Conservation (phyloP, 2,329 filamentous ascomycete species). For the Colletotrichum lini region DNA sequence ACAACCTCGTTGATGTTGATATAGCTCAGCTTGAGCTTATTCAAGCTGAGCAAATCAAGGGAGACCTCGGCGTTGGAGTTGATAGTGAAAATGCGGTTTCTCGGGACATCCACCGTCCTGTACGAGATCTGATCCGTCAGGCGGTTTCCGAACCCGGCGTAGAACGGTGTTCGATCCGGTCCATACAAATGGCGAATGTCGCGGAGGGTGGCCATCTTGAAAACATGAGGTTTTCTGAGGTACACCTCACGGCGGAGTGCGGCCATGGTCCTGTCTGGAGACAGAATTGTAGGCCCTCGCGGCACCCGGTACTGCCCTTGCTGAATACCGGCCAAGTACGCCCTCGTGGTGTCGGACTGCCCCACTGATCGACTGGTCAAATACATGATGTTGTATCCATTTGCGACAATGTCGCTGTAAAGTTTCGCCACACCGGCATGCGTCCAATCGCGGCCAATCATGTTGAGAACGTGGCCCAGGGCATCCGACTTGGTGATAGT, state of each 20-base stretch:
- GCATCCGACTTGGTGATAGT: constrained; percentile 99
- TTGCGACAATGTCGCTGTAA: constrained; percentile 94
- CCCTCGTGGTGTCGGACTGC: constrained; percentile 89
- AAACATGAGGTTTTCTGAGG: constrained; percentile 95
- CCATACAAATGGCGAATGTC: constrained; percentile 94
- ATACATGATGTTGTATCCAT: constrained; percentile 99
- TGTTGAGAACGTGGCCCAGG: constrained; percentile 92
- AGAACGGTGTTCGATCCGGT: constrained; percentile 85
- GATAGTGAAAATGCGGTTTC: constrained; percentile 96
- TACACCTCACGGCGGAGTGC: constrained; percentile 94
- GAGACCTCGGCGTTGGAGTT: constrained; percentile 98
- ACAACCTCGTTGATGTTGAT: constrained; percentile 97
- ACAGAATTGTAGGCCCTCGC: constrained; percentile 93
- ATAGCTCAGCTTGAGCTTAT: constrained; percentile 96
- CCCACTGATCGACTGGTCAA: constrained; percentile 94
- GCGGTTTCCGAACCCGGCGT: constrained; percentile 96
- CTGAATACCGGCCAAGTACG: constrained; percentile 89
- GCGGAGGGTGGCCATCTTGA: constrained; percentile 98
- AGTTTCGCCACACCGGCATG: constrained; percentile 97
- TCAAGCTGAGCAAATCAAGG: constrained; percentile 88
- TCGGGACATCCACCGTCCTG: constrained; percentile 94
- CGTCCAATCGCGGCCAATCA: constrained; percentile 98
- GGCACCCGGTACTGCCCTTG: constrained; percentile 91
- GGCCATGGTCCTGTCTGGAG: constrained; percentile 94
- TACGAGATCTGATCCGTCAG: constrained; percentile 97